Evolutionary conservation across 108 stramenopile genomes (phyloP).

Genomic region (Seminavis robusta): DNA sequence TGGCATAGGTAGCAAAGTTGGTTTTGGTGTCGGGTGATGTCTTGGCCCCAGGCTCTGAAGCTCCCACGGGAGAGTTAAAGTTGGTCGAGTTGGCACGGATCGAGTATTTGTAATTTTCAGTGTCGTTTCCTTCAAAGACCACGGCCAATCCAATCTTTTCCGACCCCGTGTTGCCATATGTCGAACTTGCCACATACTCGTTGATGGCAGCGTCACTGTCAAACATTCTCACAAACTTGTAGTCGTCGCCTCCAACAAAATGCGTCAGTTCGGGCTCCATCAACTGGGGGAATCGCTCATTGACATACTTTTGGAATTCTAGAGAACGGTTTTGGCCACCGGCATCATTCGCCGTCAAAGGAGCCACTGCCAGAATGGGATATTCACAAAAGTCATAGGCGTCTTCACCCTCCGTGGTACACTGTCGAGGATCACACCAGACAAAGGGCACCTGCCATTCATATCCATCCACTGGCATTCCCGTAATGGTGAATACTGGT

Average conservation of each 20-base stretch:
- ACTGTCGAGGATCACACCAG: slow-evolving; percentile 60
- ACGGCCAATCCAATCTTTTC: slow-evolving; percentile 68
- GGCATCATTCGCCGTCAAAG: slow-evolving; percentile 24
- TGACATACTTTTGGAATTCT: slow-evolving; percentile 47
- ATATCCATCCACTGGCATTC: slow-evolving; percentile 27
- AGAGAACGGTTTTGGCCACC: slow-evolving; percentile 36
- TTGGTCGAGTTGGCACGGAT: slow-evolving; percentile 74
- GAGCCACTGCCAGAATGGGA: slow-evolving; percentile 52
- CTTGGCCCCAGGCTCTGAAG: slow-evolving; percentile 40
- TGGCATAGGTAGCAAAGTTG: slow-evolving; percentile 44
- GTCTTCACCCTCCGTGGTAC: slow-evolving; percentile 53
- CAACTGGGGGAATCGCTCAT: slow-evolving; percentile 45
- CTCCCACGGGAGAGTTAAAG: slow-evolving; percentile 54
- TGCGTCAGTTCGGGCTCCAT: slow-evolving; percentile 5
- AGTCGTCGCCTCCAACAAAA: too few species aligned
- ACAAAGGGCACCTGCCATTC: slow-evolving; percentile 78
- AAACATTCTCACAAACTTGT: slow-evolving; percentile 59
- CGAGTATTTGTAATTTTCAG: slow-evolving; percentile 50
- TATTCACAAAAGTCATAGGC: slow-evolving; percentile 62
- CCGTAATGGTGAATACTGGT: slow-evolving; percentile 19
- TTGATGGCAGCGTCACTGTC: slow-evolving; percentile 46
- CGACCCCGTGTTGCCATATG: slow-evolving; percentile 41
- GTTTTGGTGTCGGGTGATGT: slow-evolving; percentile 56
- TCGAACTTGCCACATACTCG: slow-evolving; percentile 36
- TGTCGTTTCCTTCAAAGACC: slow-evolving; percentile 46